Evolutionary conservation across 2,329 filamentous ascomycete genomes (phyloP), one percentile per base, ranked within the genome.

Genomic region (Ophiostoma montium): DNA sequence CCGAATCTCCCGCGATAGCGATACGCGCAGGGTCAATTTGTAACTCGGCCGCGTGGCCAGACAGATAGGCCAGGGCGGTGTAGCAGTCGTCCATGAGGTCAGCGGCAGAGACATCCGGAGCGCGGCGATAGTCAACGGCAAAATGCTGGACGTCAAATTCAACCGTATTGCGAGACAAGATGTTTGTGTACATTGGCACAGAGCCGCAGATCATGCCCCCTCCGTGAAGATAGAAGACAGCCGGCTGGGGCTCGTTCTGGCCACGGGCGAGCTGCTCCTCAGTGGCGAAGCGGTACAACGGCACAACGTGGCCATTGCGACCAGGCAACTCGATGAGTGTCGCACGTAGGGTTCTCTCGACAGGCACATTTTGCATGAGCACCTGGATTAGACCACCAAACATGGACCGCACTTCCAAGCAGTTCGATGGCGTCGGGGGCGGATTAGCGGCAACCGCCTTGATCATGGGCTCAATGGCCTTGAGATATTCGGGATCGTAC

Each of bases 31-130:
- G 47, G 53, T 63, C 59, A 35, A 63, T 39, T 23, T 50, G 47
- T 6, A 56, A 46, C 33, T 53, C 50, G 32, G 33, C 36, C 1
- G 57, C 55, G 55, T 57, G 50, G 7, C 30, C 27, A 2, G 68
- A 67, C 49, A 67, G 64, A 56, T 62, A 65, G 18, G 47, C 30
- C 23, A 63, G 48, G 2, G 53, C 59, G 8, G 56, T 45, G 33
- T 57, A 59, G 15, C 52, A 46, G 56, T 76, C 72, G 35, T 72
- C 58, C 4, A 73, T 57, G 2, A 65, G 63, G 5, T 55, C 59
- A 0, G 72, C 71, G 50, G 69, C 72, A 8, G 62, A 62, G 46
- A 68, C 60, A 52, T 74, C 71, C 0, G 73, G 73, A 1, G 70
- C 70, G 12, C 74, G 62, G 0, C 70, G 60, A 56, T 76, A 76